phyloP scores from a whole-genome alignment of 176 grass and related monocot genomes.

The Cocos nucifera region DNA sequence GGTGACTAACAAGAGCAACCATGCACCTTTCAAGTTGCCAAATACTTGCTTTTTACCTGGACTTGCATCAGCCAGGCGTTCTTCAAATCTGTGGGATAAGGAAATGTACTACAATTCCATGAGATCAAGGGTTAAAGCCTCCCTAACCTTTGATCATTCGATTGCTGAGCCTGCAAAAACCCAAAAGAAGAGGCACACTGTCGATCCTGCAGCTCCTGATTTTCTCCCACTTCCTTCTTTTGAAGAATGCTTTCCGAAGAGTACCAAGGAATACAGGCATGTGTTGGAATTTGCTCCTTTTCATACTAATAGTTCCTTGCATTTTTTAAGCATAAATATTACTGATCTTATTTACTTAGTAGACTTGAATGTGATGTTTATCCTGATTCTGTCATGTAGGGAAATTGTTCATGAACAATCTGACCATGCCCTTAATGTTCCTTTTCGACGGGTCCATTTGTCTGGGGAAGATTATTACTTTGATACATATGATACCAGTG shows the following conservation, averaged over 20 bases:
- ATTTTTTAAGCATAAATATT: too few species aligned
- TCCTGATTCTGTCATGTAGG: constrained; percentile 36
- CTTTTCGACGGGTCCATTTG: constrained; percentile 80
- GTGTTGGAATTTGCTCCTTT: constrained; percentile 4
- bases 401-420: constrained; percentile 86
- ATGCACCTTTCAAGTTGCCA: constrained; percentile 30
- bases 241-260: constrained; percentile 85
- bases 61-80: constrained; percentile 26
- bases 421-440: constrained; percentile 72
- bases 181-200: constrained; percentile 53
- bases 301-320: too few species aligned
- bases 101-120: constrained; percentile 10
- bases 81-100: constrained; percentile 29
- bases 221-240: constrained; percentile 95
- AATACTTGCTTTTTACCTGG: constrained; percentile 40
- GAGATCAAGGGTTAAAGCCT: constrained; percentile 36
- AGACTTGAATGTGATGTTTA: too few species aligned
- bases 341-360: too few species aligned
- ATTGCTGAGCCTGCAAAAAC: constrained; percentile 35
- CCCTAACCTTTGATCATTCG: constrained; percentile 37
- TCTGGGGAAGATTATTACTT: constrained; percentile 64
- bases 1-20: constrained; percentile 42
- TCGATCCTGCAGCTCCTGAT: constrained; percentile 61
- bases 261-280: constrained; percentile 82
- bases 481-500: constrained; percentile 94